Base-by-base conservation (phyloP, 257 asterid genomes). In the Handroanthus guayacan region DNA sequence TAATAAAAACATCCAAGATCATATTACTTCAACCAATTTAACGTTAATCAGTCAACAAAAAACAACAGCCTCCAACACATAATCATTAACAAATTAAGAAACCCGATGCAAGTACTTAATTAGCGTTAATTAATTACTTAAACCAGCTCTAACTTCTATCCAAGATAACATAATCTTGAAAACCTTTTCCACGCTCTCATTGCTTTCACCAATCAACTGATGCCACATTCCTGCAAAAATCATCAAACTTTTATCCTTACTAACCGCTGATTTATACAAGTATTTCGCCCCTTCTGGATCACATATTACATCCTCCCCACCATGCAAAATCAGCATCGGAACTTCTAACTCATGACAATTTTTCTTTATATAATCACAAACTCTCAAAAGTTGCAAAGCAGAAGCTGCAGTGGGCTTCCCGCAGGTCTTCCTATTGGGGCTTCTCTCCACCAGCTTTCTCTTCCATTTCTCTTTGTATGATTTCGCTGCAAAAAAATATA, bases 161-260 rank as follows among this genome's bases (percentile, higher is more conserved):
- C 97, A 93, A 6, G 87, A 17, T 75, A 89, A 55, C 56, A 81
- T 77, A 3, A 77, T 81, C 43, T 78, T 39, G 51, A 86, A 89
- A 9, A 78, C 81, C 38, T 72, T 48, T 2, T 89, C 86, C 1
- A 65, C 91, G 11, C 86, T 45, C 45, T 89, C 84, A 74, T 89
- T 87, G 0, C 84, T 77, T 72, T 92, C 98, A 9, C 97, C 97
- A 43, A 88, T 92, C 85, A 86, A 54, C 56, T 85, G 96, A 63
- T 92, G 98, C 93, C 93, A 85, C 92, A 85, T 82, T 14, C 89
- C 98, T 0, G 85, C 82, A n/a, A 82, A 90, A 14, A 94, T 74
- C 90, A 85, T 86, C 87, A 92, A 25, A 0, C 79, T 87, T 87
- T 92, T 92, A 69, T 92, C 97, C 78, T 89, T 85, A 62, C 97